A percentile compares a stretch with the other conserved stretches of the same genome.
These are phyloP conservation scores for Antitrichia curtipendula DNA, from an alignment of 225 moss, liverwort and hornwort genomes.

Conservation along the genomic window DNA sequence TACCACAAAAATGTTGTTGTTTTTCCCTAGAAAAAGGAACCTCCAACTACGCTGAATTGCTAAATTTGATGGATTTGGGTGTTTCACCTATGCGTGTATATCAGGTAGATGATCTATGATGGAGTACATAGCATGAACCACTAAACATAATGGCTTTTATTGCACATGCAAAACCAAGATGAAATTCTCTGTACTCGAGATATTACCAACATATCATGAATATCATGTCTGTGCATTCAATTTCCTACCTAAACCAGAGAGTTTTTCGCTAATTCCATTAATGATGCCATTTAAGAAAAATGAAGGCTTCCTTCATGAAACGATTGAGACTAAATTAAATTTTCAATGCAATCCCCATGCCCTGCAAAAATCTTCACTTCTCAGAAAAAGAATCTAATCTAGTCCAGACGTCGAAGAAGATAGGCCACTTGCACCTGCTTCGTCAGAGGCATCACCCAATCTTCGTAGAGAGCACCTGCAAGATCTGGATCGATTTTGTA, in stretches of 20 bases:
- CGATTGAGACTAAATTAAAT: background rate
- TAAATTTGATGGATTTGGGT: background rate
- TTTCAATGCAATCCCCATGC: background rate
- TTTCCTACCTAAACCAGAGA: background rate
- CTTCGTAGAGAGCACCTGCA: conserved; percentile 69
- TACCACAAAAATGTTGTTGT: background rate
- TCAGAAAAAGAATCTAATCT: background rate
- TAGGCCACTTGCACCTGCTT: conserved; percentile 95
- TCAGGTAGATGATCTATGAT: background rate
- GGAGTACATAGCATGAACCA: background rate
- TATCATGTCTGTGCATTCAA: background rate
- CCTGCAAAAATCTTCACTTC: background rate
- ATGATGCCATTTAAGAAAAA: background rate
- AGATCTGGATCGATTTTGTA: conserved; percentile 81
- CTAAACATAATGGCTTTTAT: background rate
- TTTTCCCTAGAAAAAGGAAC: background rate
- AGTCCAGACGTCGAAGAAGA: conserved; percentile 76
- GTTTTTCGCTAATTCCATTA: background rate
- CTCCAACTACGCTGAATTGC: background rate
- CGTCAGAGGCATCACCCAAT: conserved; percentile 98
- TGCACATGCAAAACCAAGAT: background rate
- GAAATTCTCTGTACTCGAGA: background rate
- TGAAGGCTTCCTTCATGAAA: background rate
- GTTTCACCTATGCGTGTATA: too few species aligned
- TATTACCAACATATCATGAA: background rate